A percentile compares a stretch with the other conserved stretches of the same genome.
phyloP scores from a whole-genome alignment of 495 filamentous ascomycete species.

The Chaetomidium leptoderma region DNA sequence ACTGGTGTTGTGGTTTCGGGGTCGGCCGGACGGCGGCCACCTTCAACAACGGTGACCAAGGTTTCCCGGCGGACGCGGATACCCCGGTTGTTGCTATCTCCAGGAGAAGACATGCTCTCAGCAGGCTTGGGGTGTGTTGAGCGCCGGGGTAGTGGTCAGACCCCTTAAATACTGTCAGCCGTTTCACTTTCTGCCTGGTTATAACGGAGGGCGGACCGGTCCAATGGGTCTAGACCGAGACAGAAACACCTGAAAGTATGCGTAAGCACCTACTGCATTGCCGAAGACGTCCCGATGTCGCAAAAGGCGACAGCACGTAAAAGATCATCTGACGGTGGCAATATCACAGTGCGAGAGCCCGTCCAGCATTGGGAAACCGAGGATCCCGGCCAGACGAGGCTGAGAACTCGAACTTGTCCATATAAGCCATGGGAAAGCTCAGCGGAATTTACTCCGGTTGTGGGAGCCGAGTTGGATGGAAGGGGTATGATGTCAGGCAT shows the following conservation, averaged over 20 bases:
- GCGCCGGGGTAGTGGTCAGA: background rate
- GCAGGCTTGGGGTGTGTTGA: background rate
- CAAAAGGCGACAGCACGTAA: background rate
- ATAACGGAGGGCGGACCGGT: too few relatives aligned
- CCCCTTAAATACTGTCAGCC: too few relatives aligned
- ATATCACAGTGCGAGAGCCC: background rate
- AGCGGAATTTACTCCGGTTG: background rate
- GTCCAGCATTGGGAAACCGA: background rate
- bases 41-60: background rate
- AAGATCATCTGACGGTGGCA: background rate
- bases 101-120: background rate
- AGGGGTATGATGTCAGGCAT: background rate
- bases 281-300: background rate
- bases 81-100: background rate
- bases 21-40: background rate
- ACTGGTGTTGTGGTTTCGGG: background rate
- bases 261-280: background rate
- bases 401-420: background rate
- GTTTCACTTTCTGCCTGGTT: too few relatives aligned
- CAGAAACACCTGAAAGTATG: background rate
- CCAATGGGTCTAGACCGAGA: too few relatives aligned
- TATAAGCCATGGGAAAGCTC: background rate
- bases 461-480: background rate
- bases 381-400: background rate
- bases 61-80: conserved; percentile 14